Conservation (phyloP, 139 green algal species). For the Parachlorella kessleri region DNA sequence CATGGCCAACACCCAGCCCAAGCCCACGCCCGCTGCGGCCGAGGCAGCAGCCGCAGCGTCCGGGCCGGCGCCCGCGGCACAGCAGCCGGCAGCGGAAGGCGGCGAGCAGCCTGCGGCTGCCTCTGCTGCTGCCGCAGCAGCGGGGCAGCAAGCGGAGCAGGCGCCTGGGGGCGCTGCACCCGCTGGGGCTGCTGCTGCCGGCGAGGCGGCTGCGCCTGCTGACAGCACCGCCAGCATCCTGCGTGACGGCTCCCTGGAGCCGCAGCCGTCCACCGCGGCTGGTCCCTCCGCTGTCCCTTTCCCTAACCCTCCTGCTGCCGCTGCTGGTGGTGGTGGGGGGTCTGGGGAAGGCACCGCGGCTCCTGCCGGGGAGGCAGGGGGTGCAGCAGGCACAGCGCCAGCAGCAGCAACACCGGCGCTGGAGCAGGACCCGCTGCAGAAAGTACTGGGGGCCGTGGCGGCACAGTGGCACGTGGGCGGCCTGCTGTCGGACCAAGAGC, state of each 20-base stretch:
- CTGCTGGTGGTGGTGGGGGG: no score
- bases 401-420: not conserved
- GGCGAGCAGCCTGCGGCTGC: not conserved
- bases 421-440: not conserved
- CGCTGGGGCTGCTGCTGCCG: not conserved
- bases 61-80: no score
- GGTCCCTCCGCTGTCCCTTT: no score
- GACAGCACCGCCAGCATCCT: not conserved
- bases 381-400: not conserved
- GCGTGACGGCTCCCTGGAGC: not conserved
- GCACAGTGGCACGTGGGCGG: conserved; percentile 36
- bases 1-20: conserved; percentile 45
- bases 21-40: conserved; percentile 4
- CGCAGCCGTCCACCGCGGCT: not conserved
- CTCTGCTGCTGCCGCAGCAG: not conserved
- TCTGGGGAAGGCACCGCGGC: not conserved
- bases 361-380: not conserved
- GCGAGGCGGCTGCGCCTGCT: not conserved
- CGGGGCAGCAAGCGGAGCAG: not conserved
- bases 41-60: conserved; percentile 15
- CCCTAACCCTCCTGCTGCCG: not conserved
- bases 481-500: conserved; percentile 55
- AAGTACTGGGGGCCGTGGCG: not conserved
- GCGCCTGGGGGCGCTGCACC: not conserved
- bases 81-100: no score